These are phyloP conservation scores for Diutina siamensis DNA, from an alignment of 1,139 yeast genomes.

Conservation along the genomic window DNA sequence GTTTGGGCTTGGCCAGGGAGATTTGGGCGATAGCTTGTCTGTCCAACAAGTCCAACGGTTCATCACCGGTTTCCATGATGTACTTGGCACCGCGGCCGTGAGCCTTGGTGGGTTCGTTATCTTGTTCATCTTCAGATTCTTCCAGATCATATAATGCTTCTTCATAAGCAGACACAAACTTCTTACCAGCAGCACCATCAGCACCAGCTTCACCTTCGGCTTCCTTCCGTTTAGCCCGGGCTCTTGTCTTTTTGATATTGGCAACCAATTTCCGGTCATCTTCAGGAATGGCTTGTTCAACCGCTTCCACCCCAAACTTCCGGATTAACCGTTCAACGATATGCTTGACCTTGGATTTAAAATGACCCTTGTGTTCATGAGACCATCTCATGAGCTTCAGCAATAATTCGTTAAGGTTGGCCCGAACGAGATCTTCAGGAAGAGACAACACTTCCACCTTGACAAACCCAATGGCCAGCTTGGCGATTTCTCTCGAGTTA, in stretches of 20 bases:
- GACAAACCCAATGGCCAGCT: slow-evolving; percentile 87
- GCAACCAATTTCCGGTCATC: slow-evolving; percentile 73
- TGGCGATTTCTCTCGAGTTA: slow-evolving; percentile 85
- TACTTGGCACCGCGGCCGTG: slow-evolving; percentile 33
- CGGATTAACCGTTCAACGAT: slow-evolving; percentile 84
- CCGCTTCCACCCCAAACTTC: slow-evolving; percentile 73
- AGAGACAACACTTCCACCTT: slow-evolving; percentile 80
- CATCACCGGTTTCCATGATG: slow-evolving; percentile 69
- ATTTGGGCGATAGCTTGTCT: slow-evolving; percentile 76
- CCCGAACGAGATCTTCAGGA: slow-evolving; percentile 67
- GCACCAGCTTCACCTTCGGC: slow-evolving; percentile 18
- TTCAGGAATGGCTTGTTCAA: slow-evolving; percentile 76
- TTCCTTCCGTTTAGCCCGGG: slow-evolving; percentile 68
- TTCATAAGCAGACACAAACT: slow-evolving; percentile 75
- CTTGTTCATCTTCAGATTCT: slow-evolving; percentile 27
- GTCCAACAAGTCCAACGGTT: slow-evolving; percentile 84
- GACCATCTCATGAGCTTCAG: slow-evolving; percentile 81
- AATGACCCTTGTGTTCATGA: slow-evolving; percentile 90
- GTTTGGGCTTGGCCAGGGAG: slow-evolving; percentile 71
- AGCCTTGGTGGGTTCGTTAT: slow-evolving; percentile 14
- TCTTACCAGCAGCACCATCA: slow-evolving; percentile 21
- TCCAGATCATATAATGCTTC: slow-evolving; percentile 57
- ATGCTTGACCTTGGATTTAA: slow-evolving; percentile 86
- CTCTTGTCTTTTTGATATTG: slow-evolving; percentile 77
- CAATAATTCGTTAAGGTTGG: slow-evolving; percentile 55